These are phyloP conservation scores for Xylaria sp. DNA, from an alignment of 2,329 filamentous ascomycete genomes.

Conservation along the genomic window DNA sequence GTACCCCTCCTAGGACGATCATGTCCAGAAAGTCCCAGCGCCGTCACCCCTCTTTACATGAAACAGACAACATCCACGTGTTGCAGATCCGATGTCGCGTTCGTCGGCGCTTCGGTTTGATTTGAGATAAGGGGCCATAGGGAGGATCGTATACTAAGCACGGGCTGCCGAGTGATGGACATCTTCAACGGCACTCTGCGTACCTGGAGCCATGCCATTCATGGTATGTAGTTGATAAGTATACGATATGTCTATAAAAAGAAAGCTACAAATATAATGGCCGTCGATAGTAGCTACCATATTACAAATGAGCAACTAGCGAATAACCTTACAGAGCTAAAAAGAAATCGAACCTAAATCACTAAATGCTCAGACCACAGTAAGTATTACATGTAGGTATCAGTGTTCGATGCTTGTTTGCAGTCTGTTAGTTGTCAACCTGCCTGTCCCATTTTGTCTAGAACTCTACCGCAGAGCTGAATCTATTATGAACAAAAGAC, in stretches of 20 bases:
- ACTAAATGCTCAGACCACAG: no score
- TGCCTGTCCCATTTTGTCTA: background rate
- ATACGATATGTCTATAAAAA: background rate
- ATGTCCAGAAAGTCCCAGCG: conserved; percentile 27
- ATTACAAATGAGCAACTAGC: background rate
- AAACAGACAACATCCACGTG: conserved; percentile 31
- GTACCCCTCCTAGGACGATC: conserved; percentile 11
- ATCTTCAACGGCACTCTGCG: background rate
- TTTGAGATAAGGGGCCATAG: conserved; percentile 7
- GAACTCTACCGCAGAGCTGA: background rate
- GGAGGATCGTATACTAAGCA: conserved; percentile 41
- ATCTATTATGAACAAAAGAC: background rate
- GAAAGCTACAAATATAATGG: background rate
- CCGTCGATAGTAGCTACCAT: background rate
- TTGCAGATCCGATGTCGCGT: conserved; percentile 28
- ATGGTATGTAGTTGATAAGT: background rate
- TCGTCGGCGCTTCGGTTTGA: conserved; percentile 8
- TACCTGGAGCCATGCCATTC: background rate
- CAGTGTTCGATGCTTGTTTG: background rate
- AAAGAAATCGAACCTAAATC: no score
- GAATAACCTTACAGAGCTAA: no score
- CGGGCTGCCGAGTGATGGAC: background rate
- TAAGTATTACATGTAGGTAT: no score
- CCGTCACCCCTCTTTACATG: conserved; percentile 31
- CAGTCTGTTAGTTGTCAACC: background rate